Base-by-base conservation (phyloP, 305 asterid species). In the Fraxinus xanthoxyloides region DNA sequence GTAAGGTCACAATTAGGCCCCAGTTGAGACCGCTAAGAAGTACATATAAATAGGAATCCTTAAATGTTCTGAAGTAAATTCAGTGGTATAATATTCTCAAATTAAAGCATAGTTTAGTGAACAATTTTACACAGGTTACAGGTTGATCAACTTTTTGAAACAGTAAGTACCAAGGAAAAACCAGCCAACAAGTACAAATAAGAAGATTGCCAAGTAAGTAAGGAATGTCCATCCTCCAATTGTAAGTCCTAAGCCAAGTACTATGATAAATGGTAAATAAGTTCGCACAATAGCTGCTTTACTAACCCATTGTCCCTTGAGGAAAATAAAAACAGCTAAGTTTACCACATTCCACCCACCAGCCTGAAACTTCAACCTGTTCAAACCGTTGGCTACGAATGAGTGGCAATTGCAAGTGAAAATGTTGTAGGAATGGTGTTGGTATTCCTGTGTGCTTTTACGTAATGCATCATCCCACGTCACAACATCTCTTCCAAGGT, bases 391-490 rank as follows among this genome's bases (percentile, higher is more conserved):
- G 85, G 97, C 93, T 2, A 93, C 99, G 63, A 92, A 95, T 4
- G 98, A 95, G 89, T 95, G 98, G 91, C 99, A 95, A 86, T 95
- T 95, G 92, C 98, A 93, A 40, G 99, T 91, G 75, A 94, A 86
- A 82, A 95, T 87, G 90, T 91, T 93, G 94, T 94, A 95, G 81
- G 99, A 85, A 59, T 77, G 90, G 89, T 94, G 98, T 78, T 95
- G 99, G 84, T 87, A 95, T 89, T 93, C 98, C 84, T 88, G 92
- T 3, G 94, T 94, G 89, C 98, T 89, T 85, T 89, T 93, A 32
- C 83, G 91, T 81, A 95, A 82, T 3, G 91, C 94, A 30, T 87
- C 96, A 83, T 95, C 98, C 99, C 99, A 95, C 5, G 87, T 83
- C 28, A 59, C 65, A 5, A 79, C 81, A 34, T 88, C 90, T 48